A percentile compares a stretch with the other conserved stretches of the same genome.
Conservation (phyloP, 2,329 filamentous ascomycete genomes). For the Onygena corvina region DNA sequence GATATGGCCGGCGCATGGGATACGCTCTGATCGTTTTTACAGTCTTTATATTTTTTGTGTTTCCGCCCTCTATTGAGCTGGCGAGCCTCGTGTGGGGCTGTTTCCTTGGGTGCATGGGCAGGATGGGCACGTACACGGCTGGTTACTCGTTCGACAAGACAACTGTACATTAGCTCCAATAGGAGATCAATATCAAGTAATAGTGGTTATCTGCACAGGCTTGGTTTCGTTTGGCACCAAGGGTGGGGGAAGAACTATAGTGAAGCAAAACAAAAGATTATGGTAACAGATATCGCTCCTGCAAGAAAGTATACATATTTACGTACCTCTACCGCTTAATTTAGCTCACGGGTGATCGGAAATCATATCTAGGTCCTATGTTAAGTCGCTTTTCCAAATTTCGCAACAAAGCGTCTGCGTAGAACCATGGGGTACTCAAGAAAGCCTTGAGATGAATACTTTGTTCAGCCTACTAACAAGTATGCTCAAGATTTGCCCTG, state of each 20-base stretch:
- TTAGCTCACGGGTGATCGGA: too few relatives aligned
- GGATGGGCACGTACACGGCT: conserved; percentile 5
- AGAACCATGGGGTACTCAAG: too few relatives aligned
- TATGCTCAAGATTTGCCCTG: too few relatives aligned
- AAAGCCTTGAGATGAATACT: too few relatives aligned
- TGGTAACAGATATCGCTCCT: neutral
- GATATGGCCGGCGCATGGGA: neutral
- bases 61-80: conserved; percentile 1
- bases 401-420: too few relatives aligned
- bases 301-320: too few relatives aligned
- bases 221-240: neutral
- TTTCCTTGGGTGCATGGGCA: conserved; percentile 7
- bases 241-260: neutral
- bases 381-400: too few relatives aligned
- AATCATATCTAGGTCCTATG: too few relatives aligned
- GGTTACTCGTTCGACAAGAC: conserved; percentile 4
- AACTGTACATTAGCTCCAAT: conserved; percentile 5
- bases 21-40: neutral
- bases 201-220: neutral
- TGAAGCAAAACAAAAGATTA: neutral
- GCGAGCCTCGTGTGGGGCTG: conserved; percentile 1
- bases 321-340: too few relatives aligned
- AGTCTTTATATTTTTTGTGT: neutral
- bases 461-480: too few relatives aligned
- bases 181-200: conserved; percentile 3